Evolutionary conservation across 345 rosid species (phyloP).

Genomic region (Rhizophora mangle): DNA sequence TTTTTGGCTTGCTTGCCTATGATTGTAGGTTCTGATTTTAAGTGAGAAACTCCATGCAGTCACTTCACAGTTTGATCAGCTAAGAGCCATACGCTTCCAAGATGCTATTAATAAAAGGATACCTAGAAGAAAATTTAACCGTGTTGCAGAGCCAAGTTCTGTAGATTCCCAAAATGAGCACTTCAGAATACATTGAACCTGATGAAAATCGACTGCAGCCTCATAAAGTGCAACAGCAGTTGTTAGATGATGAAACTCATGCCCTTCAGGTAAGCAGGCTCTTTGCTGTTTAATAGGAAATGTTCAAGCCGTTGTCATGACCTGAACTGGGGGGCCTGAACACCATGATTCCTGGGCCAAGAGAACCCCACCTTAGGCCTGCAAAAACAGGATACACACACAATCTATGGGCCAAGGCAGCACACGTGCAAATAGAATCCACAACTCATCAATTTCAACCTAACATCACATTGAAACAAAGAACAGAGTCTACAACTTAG

Average conservation of each 20-base stretch:
- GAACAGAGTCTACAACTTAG: too few relatives aligned
- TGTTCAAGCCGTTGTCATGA: too few relatives aligned
- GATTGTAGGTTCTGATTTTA: slow-evolving; percentile 63
- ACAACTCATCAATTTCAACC: too few relatives aligned
- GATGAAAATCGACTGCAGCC: slow-evolving; percentile 52
- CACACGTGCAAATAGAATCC: too few relatives aligned
- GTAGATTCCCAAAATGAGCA: slow-evolving; percentile 35
- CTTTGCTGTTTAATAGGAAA: slow-evolving; percentile 10
- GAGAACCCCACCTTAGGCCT: too few relatives aligned
- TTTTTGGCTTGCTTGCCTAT: background rate
- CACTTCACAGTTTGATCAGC: slow-evolving; percentile 74
- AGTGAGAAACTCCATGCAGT: slow-evolving; percentile 93
- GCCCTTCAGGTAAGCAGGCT: slow-evolving; percentile 70
- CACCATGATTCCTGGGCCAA: too few relatives aligned
- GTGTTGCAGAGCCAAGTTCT: slow-evolving; percentile 34
- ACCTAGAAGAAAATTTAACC: slow-evolving; percentile 73
- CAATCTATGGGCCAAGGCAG: too few relatives aligned
- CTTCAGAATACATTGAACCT: slow-evolving; percentile 41
- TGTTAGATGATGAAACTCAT: slow-evolving; percentile 86
- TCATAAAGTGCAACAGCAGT: slow-evolving; percentile 58
- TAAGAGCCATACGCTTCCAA: slow-evolving; percentile 86
- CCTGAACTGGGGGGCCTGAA: too few relatives aligned
- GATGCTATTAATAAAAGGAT: slow-evolving; percentile 70
- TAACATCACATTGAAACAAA: too few relatives aligned
- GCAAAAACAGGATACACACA: too few relatives aligned